These are phyloP conservation scores for Phoenix roebelenii DNA, from an alignment of 176 grass and related monocot genomes.

Conservation along the genomic window DNA sequence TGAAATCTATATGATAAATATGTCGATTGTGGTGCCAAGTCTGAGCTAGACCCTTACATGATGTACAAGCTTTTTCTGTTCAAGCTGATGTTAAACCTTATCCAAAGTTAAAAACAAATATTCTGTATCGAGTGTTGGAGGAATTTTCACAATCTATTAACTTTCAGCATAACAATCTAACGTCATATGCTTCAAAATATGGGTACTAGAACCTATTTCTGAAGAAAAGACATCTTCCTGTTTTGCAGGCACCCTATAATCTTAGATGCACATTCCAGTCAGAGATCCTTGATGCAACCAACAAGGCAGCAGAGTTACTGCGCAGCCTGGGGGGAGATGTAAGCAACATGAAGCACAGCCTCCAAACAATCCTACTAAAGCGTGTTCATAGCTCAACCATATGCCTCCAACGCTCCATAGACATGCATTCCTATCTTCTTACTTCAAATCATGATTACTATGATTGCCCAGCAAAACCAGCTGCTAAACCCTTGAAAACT, in stretches of 20 bases:
- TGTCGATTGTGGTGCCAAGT: too few relatives aligned
- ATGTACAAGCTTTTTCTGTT: too few relatives aligned
- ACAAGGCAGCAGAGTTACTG: conserved; percentile 57
- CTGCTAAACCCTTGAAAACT: conserved; percentile 26
- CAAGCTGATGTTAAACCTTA: too few relatives aligned
- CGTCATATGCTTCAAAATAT: too few relatives aligned
- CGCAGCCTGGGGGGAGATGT: conserved; percentile 52
- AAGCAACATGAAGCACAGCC: conserved; percentile 62
- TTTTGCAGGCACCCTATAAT: conserved; percentile 65
- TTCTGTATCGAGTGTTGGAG: too few relatives aligned
- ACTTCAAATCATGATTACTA: conserved; percentile 21
- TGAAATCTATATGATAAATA: too few relatives aligned
- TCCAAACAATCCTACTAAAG: conserved; percentile 52
- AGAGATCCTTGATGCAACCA: conserved; percentile 69
- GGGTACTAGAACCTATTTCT: too few relatives aligned
- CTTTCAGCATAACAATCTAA: too few relatives aligned
- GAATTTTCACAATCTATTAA: too few relatives aligned
- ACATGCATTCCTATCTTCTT: conserved; percentile 69
- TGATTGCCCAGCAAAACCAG: conserved; percentile 23
- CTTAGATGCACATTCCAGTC: conserved; percentile 60
- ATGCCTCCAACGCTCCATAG: conserved; percentile 58
- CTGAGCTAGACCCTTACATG: too few relatives aligned
- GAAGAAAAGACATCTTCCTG: conserved; percentile 10
- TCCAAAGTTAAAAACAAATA: too few relatives aligned
- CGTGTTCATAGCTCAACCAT: conserved; percentile 55